Base-by-base conservation (phyloP, 2,329 filamentous ascomycete species). In the Xylaria sp. region DNA sequence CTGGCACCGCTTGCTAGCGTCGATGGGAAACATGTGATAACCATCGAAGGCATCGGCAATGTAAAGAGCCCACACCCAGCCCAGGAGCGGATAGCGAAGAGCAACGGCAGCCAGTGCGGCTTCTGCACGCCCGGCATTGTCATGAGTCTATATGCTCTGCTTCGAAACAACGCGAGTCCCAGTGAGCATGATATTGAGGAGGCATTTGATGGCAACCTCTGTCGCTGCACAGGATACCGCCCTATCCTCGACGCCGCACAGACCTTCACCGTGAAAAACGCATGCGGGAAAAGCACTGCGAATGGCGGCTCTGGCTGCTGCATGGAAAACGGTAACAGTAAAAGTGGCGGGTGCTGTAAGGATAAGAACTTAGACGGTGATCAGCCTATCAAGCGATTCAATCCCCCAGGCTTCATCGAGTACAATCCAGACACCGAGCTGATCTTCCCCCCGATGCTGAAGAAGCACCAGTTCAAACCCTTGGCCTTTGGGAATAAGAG, bases 61-160 rank as follows among this genome's bases (percentile, higher is more conserved):
- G 90, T 93, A 33, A 91, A 96, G 79, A 89, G 86, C 51, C 96
- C 96, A 5, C 96, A 99, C 83, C 93, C 95, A 1, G 86, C 91
- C 3, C 96, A 98, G 79, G 94, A 98, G 82, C 88, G 96, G 57
- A 92, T 99, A 75, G 95, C 96, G 20, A 92, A 92, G 81, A 89
- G 92, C 39, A 96, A 97, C 82, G 96, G 96, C 58, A 97, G 93
- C 74, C 95, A 99, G 80, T 99, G 88, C 68, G 88, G 94, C 0
- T 99, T 99, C 82, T 99, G 96, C 78, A 98, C 96, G 0, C 96
- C 96, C 4, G 96, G 96, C 1, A 98, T 99, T 76, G 94, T 98
- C 71, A 98, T 98, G 93, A 98, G 94, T 79, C 82, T 98, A 65
- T 99, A 99, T 80, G 96, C 96, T 6, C 85, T 98, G 54, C 85